These are phyloP conservation scores for Paraphaeosphaeria sporulosa DNA, from an alignment of 2,329 filamentous ascomycete species.

Conservation along the genomic window DNA sequence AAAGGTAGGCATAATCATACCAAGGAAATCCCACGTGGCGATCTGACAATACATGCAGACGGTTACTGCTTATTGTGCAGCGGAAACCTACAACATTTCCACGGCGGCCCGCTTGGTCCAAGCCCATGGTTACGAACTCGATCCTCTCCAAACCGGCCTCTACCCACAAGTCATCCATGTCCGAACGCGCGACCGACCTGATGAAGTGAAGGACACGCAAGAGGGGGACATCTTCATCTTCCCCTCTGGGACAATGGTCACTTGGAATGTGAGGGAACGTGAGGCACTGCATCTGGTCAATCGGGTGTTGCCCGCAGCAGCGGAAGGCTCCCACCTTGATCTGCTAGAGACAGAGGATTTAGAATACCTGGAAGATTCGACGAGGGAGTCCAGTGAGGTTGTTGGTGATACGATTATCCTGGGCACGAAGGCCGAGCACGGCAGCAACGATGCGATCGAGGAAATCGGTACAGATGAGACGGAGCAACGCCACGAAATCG, in stretches of 20 bases:
- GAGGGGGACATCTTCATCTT: conserved; percentile 92
- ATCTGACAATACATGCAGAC: conserved; percentile 43
- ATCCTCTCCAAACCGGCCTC: conserved; percentile 67
- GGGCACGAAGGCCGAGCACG: conserved; percentile 68
- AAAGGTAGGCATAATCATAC: conserved; percentile 40
- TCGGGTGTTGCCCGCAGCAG: conserved; percentile 75
- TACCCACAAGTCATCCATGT: conserved; percentile 73
- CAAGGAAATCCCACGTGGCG: neutral
- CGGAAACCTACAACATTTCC: conserved; percentile 70
- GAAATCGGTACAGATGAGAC: conserved; percentile 21
- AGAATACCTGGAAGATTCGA: conserved; percentile 80
- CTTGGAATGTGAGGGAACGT: conserved; percentile 84
- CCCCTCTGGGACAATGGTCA: conserved; percentile 89
- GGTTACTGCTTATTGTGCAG: conserved; percentile 71
- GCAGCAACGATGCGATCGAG: conserved; percentile 53
- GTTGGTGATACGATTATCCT: conserved; percentile 89
- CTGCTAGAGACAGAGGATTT: conserved; percentile 86
- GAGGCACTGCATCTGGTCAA: conserved; percentile 65
- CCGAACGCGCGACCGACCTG: conserved; percentile 51
- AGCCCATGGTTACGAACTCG: conserved; percentile 66
- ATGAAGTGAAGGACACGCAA: conserved; percentile 57
- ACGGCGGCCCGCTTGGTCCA: conserved; percentile 65
- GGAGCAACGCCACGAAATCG: conserved; percentile 52
- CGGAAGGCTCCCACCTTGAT: conserved; percentile 74
- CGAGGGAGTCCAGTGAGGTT: conserved; percentile 76